These are phyloP conservation scores for Gaertneriomyces semiglobifer DNA, from an alignment of 192 early-diverging fungal genomes.

Conservation along the genomic window DNA sequence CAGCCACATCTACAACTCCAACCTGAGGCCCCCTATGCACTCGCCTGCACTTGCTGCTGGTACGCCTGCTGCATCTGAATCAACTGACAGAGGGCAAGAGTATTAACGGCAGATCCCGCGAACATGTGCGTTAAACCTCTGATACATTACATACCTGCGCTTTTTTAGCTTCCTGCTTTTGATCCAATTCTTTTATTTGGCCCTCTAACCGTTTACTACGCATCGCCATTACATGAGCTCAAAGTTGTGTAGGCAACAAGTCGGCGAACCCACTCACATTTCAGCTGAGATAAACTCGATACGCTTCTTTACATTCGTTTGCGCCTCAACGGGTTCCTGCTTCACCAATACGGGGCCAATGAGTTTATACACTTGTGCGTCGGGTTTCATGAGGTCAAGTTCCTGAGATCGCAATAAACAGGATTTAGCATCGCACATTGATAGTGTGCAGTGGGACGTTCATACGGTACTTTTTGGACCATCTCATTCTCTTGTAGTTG, in stretches of 20 bases:
- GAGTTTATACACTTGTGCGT: conserved; percentile 89
- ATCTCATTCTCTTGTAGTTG: conserved; percentile 95
- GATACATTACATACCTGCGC: conserved; percentile 55
- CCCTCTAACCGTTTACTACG: conserved; percentile 75
- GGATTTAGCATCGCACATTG: neutral
- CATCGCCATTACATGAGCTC: neutral
- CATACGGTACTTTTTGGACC: conserved; percentile 67
- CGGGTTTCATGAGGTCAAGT: conserved; percentile 77
- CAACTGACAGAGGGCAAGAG: neutral
- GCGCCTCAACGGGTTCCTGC: conserved; percentile 85
- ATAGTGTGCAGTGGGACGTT: neutral
- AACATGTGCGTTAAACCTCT: neutral
- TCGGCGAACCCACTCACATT: conserved; percentile 62
- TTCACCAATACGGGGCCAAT: conserved; percentile 94
- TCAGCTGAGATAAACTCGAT: conserved; percentile 85
- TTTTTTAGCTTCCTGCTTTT: conserved; percentile 83
- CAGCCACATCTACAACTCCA: too few relatives aligned
- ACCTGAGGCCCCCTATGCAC: too few relatives aligned
- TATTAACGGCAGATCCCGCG: neutral
- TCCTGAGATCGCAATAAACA: conserved; percentile 54
- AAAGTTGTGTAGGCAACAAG: neutral
- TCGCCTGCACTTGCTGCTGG: conserved; percentile 5
- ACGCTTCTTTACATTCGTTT: conserved; percentile 87
- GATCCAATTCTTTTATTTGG: conserved; percentile 72
- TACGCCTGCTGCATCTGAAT: conserved; percentile 27